These are phyloP conservation scores for Xylariaceae sp. DNA, from an alignment of 2,329 filamentous ascomycete species.

Conservation along the genomic window DNA sequence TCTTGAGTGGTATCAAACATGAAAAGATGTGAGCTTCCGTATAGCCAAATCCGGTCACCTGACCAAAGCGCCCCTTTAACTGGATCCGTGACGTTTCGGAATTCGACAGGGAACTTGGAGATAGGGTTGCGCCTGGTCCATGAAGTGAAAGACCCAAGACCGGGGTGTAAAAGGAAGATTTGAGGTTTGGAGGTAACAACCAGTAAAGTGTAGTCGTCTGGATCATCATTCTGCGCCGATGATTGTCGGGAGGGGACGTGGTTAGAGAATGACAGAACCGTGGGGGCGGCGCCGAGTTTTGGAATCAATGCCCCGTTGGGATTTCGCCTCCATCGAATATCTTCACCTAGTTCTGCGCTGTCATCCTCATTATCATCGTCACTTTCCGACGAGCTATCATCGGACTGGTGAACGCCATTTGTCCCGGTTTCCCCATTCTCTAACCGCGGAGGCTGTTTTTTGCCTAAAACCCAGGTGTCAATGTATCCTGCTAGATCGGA, in stretches of 20 bases:
- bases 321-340: slow-evolving; percentile 70
- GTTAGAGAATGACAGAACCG: slow-evolving; percentile 62
- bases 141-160: slow-evolving; percentile 68
- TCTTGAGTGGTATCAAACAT: slow-evolving; percentile 84
- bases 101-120: slow-evolving; percentile 66
- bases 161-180: slow-evolving; percentile 72
- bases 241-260: slow-evolving; percentile 36
- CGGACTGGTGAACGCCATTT: slow-evolving; percentile 31
- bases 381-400: slow-evolving; percentile 35
- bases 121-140: slow-evolving; percentile 84
- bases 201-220: slow-evolving; percentile 47
- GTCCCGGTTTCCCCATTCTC: slow-evolving; percentile 31
- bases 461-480: slow-evolving; percentile 75
- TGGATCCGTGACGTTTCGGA: slow-evolving; percentile 68
- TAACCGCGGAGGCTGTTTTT: slow-evolving; percentile 37
- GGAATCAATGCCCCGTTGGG: slow-evolving; percentile 64
- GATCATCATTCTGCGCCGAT: slow-evolving; percentile 25
- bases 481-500: slow-evolving; percentile 80
- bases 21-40: slow-evolving; percentile 78
- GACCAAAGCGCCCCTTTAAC: slow-evolving; percentile 86
- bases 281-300: slow-evolving; percentile 58
- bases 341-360: slow-evolving; percentile 31
- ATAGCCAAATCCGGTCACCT: slow-evolving; percentile 73
- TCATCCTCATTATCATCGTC: slow-evolving; percentile 40
- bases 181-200: slow-evolving; percentile 53